These are phyloP conservation scores for Vitis rotundifolia DNA, from an alignment of 164 flowering plant species.

Conservation along the genomic window DNA sequence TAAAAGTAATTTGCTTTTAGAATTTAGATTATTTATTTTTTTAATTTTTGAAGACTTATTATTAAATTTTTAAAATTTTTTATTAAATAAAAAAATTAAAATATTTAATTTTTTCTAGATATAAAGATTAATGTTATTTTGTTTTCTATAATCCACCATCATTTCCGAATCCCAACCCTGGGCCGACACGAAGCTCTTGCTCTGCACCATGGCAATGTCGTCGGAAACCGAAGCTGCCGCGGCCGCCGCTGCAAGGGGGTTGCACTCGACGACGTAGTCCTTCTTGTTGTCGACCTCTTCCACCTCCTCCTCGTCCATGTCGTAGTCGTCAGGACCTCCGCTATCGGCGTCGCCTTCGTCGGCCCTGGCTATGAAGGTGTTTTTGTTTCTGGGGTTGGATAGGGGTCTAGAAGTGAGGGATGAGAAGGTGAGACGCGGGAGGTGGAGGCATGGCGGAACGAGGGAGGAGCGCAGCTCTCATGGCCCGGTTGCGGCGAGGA, in stretches of 20 bases:
- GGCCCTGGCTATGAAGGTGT: conserved; percentile 32
- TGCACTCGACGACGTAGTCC: conserved; percentile 87
- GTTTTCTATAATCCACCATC: conserved; percentile 81
- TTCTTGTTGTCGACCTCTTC: conserved; percentile 87
- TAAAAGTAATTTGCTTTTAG: no score
- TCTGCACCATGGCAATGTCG: conserved; percentile 58
- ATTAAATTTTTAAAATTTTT: no score
- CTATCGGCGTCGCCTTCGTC: conserved; percentile 80
- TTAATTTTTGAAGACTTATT: no score
- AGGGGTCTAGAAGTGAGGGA: no score
- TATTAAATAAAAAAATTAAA: no score
- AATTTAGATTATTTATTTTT: no score
- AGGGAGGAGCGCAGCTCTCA: no score
- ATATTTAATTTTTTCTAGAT: no score
- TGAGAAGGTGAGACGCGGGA: no score
- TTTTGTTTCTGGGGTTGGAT: neutral
- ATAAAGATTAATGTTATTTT: no score
- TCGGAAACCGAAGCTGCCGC: conserved; percentile 30
- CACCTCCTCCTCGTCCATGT: conserved; percentile 78
- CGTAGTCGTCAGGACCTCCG: conserved; percentile 64
- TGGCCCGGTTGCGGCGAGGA: no score
- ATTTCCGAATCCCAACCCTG: conserved; percentile 90
- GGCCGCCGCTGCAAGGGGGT: conserved; percentile 28
- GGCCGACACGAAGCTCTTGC: conserved; percentile 74
- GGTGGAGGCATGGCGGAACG: no score